Percentiles rank a stretch among this genome's conserved stretches.
phyloP scores from a whole-genome alignment of 164 flowering plant species.

The Tetrastigma voinierianum region DNA sequence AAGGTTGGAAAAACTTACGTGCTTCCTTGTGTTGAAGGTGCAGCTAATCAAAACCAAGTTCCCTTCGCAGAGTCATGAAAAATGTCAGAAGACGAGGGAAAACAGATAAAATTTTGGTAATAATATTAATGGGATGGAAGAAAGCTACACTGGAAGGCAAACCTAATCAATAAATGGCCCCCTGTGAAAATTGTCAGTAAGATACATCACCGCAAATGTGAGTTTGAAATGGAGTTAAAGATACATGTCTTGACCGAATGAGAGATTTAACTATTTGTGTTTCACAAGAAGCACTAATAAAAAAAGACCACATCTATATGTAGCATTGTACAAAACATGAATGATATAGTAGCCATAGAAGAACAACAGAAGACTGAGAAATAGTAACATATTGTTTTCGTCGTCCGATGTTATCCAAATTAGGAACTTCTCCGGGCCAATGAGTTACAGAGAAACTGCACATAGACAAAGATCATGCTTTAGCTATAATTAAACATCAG shows the following conservation, averaged over 20 bases:
- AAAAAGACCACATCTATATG: background rate
- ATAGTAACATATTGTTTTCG: slow-evolving; percentile 40
- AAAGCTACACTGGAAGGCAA: slow-evolving; percentile 34
- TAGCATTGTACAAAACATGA: too few species aligned
- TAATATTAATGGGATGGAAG: background rate
- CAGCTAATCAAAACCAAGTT: slow-evolving; percentile 43
- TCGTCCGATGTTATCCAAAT: slow-evolving; percentile 36
- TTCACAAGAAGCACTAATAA: background rate
- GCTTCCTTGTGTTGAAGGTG: slow-evolving; percentile 27
- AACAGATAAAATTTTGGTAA: background rate
- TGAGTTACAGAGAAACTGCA: slow-evolving; percentile 59
- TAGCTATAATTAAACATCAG: background rate
- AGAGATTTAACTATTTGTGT: too few species aligned
- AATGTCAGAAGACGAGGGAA: background rate
- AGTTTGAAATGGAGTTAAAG: background rate
- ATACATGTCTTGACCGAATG: background rate
- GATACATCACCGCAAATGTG: slow-evolving; percentile 80
- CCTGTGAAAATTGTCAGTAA: slow-evolving; percentile 67
- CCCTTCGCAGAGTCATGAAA: slow-evolving; percentile 37
- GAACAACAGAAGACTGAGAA: background rate
- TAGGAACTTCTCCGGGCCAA: slow-evolving; percentile 55
- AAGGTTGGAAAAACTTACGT: too few species aligned
- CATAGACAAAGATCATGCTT: slow-evolving; percentile 1
- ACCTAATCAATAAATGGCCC: slow-evolving; percentile 5
- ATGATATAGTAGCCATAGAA: too few species aligned